These are phyloP conservation scores for Irpex lacteus DNA, from an alignment of 1,284 basidiomycete species.

Conservation along the genomic window DNA sequence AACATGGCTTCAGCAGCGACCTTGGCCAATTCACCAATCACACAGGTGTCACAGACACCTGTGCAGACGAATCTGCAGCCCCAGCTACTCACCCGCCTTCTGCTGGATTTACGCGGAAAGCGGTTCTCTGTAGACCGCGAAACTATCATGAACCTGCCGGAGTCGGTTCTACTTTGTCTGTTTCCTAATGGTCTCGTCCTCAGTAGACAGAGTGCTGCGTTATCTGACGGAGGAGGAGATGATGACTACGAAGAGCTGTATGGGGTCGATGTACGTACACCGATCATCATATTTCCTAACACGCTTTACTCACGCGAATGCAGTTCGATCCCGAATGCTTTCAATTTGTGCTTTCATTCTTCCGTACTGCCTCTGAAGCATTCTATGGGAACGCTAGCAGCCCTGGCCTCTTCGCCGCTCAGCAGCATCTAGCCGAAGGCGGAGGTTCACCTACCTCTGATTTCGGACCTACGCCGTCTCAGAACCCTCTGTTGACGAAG, in stretches of 20 bases:
- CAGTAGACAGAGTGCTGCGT: conserved; percentile 77
- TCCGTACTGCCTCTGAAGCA: conserved; percentile 79
- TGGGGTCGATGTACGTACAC: conserved; percentile 83
- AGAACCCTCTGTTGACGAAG: conserved; percentile 92
- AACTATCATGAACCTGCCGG: conserved; percentile 97
- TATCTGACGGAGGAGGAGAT: conserved; percentile 72
- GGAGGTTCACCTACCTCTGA: conserved; percentile 53
- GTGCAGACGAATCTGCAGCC: conserved; percentile 75
- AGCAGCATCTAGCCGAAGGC: conserved; percentile 71
- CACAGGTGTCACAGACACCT: conserved; percentile 77
- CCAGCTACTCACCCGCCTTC: conserved; percentile 81
- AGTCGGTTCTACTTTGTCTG: conserved; percentile 93
- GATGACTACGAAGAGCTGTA: conserved; percentile 94
- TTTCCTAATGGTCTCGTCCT: conserved; percentile 98
- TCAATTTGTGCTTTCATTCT: conserved; percentile 90
- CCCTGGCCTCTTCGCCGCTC: conserved; percentile 76
- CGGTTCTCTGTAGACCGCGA: conserved; percentile 97
- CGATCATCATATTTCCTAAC: conserved; percentile 17
- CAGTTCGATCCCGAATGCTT: conserved; percentile 98
- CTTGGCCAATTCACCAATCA: conserved; percentile 76
- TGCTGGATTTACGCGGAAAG: conserved; percentile 88
- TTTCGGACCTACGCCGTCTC: conserved; percentile 61
- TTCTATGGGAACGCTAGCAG: conserved; percentile 87
- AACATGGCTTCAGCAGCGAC: conserved; percentile 44
- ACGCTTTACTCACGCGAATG: conserved; percentile 10